Evolutionary conservation across 768 basidiomycete genomes (phyloP), one percentile per base, ranked within the genome.

Genomic region (Leccinum disarticulatum): DNA sequence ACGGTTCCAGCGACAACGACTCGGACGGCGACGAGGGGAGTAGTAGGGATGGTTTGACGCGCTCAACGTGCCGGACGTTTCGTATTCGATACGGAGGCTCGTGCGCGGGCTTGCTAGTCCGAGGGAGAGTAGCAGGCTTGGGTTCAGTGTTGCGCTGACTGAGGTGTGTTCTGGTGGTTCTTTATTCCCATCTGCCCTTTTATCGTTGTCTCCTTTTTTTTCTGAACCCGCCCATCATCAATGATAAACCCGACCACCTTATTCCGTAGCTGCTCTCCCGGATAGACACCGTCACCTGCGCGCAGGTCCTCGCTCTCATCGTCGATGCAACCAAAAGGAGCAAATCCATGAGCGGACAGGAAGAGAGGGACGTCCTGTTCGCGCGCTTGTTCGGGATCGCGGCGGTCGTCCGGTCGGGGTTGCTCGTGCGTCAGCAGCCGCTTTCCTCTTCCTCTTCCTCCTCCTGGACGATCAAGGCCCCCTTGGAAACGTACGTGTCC

Each of bases 121-220:
- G 1, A 80, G 95, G 66, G 95, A 99, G 72, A 93, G 92, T 72
- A 96, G 94, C 73, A 77, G 96, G 64, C 77, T 98, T 38, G 96
- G 96, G 17, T 99, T 98, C 71, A 93, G 95, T 9, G 96, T 99
- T 48, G 94, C 95, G 33, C 78, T 99, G 64, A 94, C 96, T 0
- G 95, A 97, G 81, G 95, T 96, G 68, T 65, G 84, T 58, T 41
- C 17, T n/a, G 38, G 38, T 41, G 1, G 38, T n/a, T 41, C 38
- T 17, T 41, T 9, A 41, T n/a, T 9, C 9, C 4, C 8, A 0
- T 41, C 8, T 41, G 15, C 33, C n/a, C 33, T 6, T 35, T 35
- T 35, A 35, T 35, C 33, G 0, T 0, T 6, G 33, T 35, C 13
- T 35, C 47, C 6, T 28, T 30, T 25, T n/a, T 13, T 22, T 13